A percentile compares a stretch with the other conserved stretches of the same genome.
Evolutionary conservation across 75 land plant species (phyloP).

Genomic region (Selaginella moellendorffii): DNA sequence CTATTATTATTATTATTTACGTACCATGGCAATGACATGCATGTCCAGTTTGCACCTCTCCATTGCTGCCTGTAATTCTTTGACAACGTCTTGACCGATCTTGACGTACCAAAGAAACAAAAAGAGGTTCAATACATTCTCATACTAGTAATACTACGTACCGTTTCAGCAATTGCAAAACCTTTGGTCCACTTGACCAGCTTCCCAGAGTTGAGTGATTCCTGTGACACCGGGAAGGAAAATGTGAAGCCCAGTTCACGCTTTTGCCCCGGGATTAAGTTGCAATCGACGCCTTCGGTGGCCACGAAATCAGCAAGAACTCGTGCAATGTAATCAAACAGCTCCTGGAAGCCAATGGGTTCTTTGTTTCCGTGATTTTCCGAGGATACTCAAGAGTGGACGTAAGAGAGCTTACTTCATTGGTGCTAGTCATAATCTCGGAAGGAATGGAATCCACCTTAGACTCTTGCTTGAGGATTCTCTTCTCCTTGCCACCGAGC

Average conservation of each 20-base stretch:
- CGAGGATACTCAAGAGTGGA: background rate
- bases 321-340: slow-evolving; percentile 58
- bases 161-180: slow-evolving; percentile 32
- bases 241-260: slow-evolving; percentile 60
- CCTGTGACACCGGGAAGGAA: slow-evolving; percentile 54
- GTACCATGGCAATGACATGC: slow-evolving; percentile 2
- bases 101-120: background rate
- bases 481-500: slow-evolving; percentile 36
- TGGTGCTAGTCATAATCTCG: slow-evolving; percentile 34
- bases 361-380: background rate
- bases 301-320: slow-evolving; percentile 40
- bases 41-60: background rate
- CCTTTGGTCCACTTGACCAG: slow-evolving; percentile 55
- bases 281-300: slow-evolving; percentile 23
- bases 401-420: slow-evolving; percentile 16
- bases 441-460: slow-evolving; percentile 44
- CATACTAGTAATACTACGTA: slow-evolving; percentile 6
- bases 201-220: slow-evolving; percentile 32
- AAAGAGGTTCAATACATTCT: background rate
- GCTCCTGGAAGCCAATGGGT: slow-evolving; percentile 25
- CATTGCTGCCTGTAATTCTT: slow-evolving; percentile 9
- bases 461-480: slow-evolving; percentile 33
- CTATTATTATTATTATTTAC: background rate
- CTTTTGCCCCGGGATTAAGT: slow-evolving; percentile 20
- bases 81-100: slow-evolving; percentile 6